phyloP scores from a whole-genome alignment of 148 eudicot genomes.

The Linanthus parryae region DNA sequence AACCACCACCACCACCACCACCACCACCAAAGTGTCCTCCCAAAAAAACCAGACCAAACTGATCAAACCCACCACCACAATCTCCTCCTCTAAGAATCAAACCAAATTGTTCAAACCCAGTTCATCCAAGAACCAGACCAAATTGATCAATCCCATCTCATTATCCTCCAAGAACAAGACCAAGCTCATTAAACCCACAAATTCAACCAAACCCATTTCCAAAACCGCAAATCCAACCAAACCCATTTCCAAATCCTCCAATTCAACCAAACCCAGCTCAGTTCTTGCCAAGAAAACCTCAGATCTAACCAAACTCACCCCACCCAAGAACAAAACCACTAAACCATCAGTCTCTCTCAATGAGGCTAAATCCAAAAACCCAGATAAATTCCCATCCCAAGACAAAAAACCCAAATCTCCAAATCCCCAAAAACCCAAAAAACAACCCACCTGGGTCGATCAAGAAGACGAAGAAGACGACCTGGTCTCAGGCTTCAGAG shows the following conservation, averaged over 20 bases:
- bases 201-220: slow-evolving; percentile 6
- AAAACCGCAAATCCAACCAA: slow-evolving; percentile 55
- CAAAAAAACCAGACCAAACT: slow-evolving; percentile 46
- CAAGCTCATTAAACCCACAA: slow-evolving; percentile 29
- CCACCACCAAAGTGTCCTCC: no score
- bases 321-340: slow-evolving; percentile 37
- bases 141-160: slow-evolving; percentile 25
- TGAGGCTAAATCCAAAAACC: slow-evolving; percentile 19
- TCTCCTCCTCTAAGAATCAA: slow-evolving; percentile 16
- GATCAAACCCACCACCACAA: slow-evolving; percentile 21
- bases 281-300: slow-evolving; percentile 25
- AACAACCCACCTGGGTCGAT: slow-evolving; percentile 27
- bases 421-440: slow-evolving; percentile 17
- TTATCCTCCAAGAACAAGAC: slow-evolving; percentile 32
- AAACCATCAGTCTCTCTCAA: slow-evolving; percentile 20
- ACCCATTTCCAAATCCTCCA: slow-evolving; percentile 38
- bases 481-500: slow-evolving; percentile 55
- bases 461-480: slow-evolving; percentile 41
- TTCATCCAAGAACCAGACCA: slow-evolving; percentile 29
- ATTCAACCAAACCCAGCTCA: slow-evolving; percentile 28
- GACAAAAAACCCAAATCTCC: slow-evolving; percentile 10
- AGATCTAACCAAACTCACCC: slow-evolving; percentile 40
- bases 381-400: slow-evolving; percentile 3
- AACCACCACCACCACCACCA: slow-evolving; percentile 11
- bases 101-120: slow-evolving; percentile 31